phyloP scores from a whole-genome alignment of 1,139 yeast species.

The Tardiomyces digboiensis region DNA sequence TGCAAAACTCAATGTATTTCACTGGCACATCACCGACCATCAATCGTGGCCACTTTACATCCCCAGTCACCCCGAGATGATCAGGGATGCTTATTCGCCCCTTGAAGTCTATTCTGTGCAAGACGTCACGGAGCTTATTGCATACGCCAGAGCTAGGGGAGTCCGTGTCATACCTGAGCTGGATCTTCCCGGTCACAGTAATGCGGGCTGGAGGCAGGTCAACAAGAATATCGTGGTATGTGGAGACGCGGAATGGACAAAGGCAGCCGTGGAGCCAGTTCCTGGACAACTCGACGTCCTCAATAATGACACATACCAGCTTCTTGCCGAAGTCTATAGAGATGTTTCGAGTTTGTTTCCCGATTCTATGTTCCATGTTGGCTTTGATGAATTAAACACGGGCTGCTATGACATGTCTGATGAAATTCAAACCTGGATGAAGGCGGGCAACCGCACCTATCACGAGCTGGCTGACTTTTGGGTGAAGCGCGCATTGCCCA shows the following conservation, averaged over 20 bases:
- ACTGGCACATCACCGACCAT: slow-evolving; percentile 39
- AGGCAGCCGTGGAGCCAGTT: slow-evolving; percentile 36
- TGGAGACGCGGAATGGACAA: slow-evolving; percentile 25
- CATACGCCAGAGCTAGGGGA: slow-evolving; percentile 33
- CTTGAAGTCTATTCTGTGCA: slow-evolving; percentile 28
- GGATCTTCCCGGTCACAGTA: slow-evolving; percentile 41
- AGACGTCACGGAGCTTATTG: slow-evolving; percentile 29
- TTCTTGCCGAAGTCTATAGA: slow-evolving; percentile 29
- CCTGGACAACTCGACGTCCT: slow-evolving; percentile 39
- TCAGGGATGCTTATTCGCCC: slow-evolving; percentile 33
- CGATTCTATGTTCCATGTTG: slow-evolving; percentile 38
- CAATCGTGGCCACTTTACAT: slow-evolving; percentile 40
- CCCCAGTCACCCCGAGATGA: slow-evolving; percentile 33
- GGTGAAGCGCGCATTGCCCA: slow-evolving; percentile 32
- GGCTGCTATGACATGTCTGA: slow-evolving; percentile 32
- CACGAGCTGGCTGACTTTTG: slow-evolving; percentile 33
- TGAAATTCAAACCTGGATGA: slow-evolving; percentile 26
- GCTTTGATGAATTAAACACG: slow-evolving; percentile 35
- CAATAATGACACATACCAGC: slow-evolving; percentile 29
- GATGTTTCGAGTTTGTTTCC: slow-evolving; percentile 31
- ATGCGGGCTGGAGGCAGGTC: slow-evolving; percentile 36
- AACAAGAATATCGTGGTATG: slow-evolving; percentile 25
- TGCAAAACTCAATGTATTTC: slow-evolving; percentile 35
- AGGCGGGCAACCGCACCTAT: slow-evolving; percentile 19
- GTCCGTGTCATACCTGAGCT: slow-evolving; percentile 39